Percentiles rank a stretch among this genome's conserved stretches.
phyloP scores from a whole-genome alignment of 2,329 filamentous ascomycete genomes.

The Penicillium sp. region DNA sequence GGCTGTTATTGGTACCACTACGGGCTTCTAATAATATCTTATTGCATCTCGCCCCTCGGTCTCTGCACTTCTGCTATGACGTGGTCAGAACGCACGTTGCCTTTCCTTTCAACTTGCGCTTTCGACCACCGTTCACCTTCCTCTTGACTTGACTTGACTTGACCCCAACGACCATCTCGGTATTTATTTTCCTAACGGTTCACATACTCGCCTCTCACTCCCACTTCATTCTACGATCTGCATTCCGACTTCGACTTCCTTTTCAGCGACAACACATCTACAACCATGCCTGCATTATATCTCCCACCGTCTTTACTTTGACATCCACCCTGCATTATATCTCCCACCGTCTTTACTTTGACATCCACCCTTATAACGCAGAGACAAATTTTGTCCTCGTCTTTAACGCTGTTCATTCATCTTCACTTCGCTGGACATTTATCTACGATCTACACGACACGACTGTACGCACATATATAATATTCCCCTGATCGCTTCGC shows the following conservation, averaged over 20 bases:
- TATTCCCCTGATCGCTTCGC: conserved; percentile 10
- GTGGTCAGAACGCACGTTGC: not conserved
- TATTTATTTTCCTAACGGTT: not conserved
- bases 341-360: not conserved
- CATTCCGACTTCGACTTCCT: too few relatives aligned
- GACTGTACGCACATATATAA: conserved; percentile 33
- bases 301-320: not conserved
- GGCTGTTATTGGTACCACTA: conserved; percentile 36
- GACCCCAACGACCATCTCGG: not conserved
- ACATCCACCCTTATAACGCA: not conserved
- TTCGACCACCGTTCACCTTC: not conserved
- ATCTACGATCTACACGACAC: conserved; percentile 33
- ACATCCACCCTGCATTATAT: not conserved
- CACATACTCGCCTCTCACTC: too few relatives aligned
- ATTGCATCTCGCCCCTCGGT: not conserved
- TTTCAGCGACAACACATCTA: too few relatives aligned
- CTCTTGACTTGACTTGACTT: not conserved
- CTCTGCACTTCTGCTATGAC: too few relatives aligned
- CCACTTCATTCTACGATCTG: not conserved
- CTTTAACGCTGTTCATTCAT: conserved; percentile 3
- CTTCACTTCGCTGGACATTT: conserved; percentile 26
- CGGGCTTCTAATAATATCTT: conserved; percentile 32
- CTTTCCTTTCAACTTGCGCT: not conserved
- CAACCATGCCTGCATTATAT: not conserved
- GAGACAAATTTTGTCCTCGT: not conserved